Base-by-base conservation (phyloP, 495 filamentous ascomycete species). In the Trichoderma erinaceum region DNA sequence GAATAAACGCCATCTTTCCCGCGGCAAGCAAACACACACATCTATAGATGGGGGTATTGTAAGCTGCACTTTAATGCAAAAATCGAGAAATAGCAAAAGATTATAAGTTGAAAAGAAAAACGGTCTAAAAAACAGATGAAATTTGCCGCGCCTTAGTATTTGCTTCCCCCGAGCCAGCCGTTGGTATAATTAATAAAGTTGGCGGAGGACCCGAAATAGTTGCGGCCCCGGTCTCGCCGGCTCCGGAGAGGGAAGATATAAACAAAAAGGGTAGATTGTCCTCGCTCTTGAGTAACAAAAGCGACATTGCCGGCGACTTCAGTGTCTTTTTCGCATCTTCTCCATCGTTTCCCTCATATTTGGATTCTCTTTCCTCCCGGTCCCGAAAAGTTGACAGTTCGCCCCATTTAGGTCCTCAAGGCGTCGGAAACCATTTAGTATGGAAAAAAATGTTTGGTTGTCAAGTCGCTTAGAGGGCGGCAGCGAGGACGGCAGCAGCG, bases 1-100 rank as follows among this genome's bases (percentile, higher is more conserved):
- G n/a, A 56, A 61, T 29, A 29, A 61, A 61, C 56, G 56, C 56
- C 56, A 61, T 61, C 56, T 61, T 61, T 61, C 56, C 56, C 56
- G 56, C 23, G 23, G 56, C 11, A 32, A 29, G 35, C 35, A 38
- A 38, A 38, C 35, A 38, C 35, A 38, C 35, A 32, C 56, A 61
- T 29, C 56, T 27, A 12, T 32, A 15, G 27, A 61, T 61, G 12
- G 7, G 44, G 44, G n/a, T 48, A 48, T 48, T 48, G 56, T 10
- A n/a, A n/a, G 50, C n/a, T 25, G 56, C 56, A 61, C 56, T 61
- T 61, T 61, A 61, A 61, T 61, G 56, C 56, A 61, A 18, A 61
- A 29, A 21, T 61, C 56, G 56, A 61, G 56, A 61, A 61, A 25
- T 27, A 27, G 11, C 4, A 32, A 32, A 61, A 61, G 15, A 38